Base-by-base conservation (phyloP, 352 stramenopile genomes). In the Phytopythium oedochilum region DNA sequence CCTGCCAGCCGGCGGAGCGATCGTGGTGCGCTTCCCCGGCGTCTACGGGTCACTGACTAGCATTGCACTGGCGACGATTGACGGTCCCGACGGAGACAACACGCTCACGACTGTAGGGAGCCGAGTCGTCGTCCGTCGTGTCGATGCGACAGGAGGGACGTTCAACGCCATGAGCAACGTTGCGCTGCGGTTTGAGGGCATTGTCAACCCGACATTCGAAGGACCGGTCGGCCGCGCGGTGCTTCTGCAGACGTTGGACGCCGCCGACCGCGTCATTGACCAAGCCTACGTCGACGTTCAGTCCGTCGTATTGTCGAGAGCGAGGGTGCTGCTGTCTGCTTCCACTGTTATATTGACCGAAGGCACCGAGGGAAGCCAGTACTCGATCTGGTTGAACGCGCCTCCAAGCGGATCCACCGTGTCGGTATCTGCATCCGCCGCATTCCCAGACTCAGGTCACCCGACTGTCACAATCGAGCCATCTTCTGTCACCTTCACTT, bases 181-280 rank as follows among this genome's bases (percentile, higher is more conserved):
- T 0, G 39, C 53, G 4, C 18, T 88, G 2, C 20, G 55, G 6
- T 18, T 89, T 9, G 34, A 61, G 29, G 62, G 54, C 18, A 46
- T 89, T 3, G 2, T 53, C 18, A 75, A 90, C 17, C 79, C 82
- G 5, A 29, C 65, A 20, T 44, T 90, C 3, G 82, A 92, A 64
- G 82, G 79, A 14, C 59, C 73, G 0, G 60, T 90, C 10, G 82
- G 78, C 0, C 56, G 53, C 29, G 52, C 45, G 12, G 49, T 89
- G 14, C 64, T 78, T 4, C 22, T 92, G 15, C 71, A 88, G 5
- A 89, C 75, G 6, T 56, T 81, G 9, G 71, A 88, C 55, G 55
- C 11, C 17, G 31, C 52, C 49, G 61, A 49, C 25, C 54, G 44
- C 11, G 49, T 88, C 14, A 82, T 90, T 20, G 76, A 92, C 42